Evolutionary conservation across 1,284 basidiomycete species (phyloP).

Genomic region (Abortiporus biennis): DNA sequence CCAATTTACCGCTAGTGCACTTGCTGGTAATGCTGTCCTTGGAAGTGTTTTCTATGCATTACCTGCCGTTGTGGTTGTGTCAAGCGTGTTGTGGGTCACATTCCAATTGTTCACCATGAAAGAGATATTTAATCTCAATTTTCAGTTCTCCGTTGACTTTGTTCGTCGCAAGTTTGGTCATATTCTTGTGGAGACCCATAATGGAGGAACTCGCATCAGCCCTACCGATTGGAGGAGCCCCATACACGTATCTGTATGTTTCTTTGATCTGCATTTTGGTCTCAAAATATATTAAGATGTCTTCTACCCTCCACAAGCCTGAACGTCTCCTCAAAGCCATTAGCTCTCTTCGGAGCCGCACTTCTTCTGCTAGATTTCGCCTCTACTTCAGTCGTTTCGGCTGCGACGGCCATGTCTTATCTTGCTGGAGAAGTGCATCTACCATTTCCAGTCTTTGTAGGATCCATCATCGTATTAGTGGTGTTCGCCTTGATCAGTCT

Average conservation of each 20-base stretch:
- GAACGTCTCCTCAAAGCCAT: constrained; percentile 53
- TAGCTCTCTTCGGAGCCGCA: constrained; percentile 55
- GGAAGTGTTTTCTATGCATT: constrained; percentile 70
- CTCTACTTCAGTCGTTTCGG: constrained; percentile 61
- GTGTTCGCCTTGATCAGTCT: constrained; percentile 51
- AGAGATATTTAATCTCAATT: background rate
- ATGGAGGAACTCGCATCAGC: constrained; percentile 66
- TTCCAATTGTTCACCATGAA: background rate
- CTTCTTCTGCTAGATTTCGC: constrained; percentile 61
- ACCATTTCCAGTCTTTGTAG: constrained; percentile 46
- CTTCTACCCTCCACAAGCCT: constrained; percentile 29
- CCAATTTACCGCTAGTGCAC: constrained; percentile 50
- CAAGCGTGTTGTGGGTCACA: constrained; percentile 47
- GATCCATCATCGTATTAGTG: constrained; percentile 42
- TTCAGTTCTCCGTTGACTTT: constrained; percentile 62
- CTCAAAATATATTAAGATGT: background rate
- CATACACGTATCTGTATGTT: constrained; percentile 56
- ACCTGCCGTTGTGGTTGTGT: constrained; percentile 54
- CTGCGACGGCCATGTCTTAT: constrained; percentile 62
- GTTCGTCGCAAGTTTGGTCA: constrained; percentile 48
- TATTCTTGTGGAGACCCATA: constrained; percentile 66
- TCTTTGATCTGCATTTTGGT: background rate
- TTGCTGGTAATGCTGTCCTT: constrained; percentile 64
- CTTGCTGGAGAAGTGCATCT: constrained; percentile 53
- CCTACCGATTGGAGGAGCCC: constrained; percentile 61